These are phyloP conservation scores for Tripterygium wilfordii DNA, from an alignment of 177 flowering plant species.

Conservation along the genomic window DNA sequence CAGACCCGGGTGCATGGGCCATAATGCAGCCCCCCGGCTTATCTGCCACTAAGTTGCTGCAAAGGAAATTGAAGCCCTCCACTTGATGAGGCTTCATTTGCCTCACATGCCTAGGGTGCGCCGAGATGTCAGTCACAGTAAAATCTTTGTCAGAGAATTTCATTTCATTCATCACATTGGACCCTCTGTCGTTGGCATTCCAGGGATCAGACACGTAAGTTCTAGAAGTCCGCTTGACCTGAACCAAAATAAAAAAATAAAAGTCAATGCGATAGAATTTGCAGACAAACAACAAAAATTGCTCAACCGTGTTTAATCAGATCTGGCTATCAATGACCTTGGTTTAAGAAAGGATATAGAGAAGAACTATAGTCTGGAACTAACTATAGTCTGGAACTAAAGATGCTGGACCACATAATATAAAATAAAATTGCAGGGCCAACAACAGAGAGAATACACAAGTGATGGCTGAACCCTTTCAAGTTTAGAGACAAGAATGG, in stretches of 20 bases:
- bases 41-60: constrained; percentile 51
- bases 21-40: constrained; percentile 87
- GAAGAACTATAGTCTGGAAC: no score
- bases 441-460: no score
- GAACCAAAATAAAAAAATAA: constrained; percentile 4
- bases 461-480: no score
- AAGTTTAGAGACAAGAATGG: no score
- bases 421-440: no score
- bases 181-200: constrained; percentile 20
- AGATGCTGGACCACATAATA: no score
- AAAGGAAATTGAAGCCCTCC: constrained; percentile 77
- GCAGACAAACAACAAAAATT: no score
- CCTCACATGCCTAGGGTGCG: constrained; percentile 77
- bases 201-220: constrained; percentile 35
- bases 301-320: no score
- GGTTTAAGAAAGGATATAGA: no score
- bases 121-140: constrained; percentile 29
- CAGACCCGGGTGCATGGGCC: constrained; percentile 99
- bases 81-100: constrained; percentile 85
- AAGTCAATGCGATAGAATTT: no score
- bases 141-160: constrained; percentile 28
- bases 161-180: constrained; percentile 11
- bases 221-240: constrained; percentile 35
- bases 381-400: no score
- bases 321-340: no score